phyloP scores from a whole-genome alignment of 352 stramenopile genomes.

The Pythium oligandrum region DNA sequence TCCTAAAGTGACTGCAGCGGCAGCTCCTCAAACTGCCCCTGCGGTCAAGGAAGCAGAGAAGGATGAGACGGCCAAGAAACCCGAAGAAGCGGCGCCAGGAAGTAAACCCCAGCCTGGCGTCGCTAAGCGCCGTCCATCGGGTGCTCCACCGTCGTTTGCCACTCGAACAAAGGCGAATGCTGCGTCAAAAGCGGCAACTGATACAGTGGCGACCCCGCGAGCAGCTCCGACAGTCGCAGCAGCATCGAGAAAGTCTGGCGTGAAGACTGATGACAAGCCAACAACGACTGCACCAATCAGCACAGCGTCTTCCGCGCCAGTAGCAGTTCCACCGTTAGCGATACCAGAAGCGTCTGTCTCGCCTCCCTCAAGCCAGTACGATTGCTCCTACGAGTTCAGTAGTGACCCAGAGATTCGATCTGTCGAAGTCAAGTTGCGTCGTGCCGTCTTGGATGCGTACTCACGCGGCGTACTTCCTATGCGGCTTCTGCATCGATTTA shows the following conservation, averaged over 20 bases:
- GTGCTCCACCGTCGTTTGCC: neutral
- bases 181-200: neutral
- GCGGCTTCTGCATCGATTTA: conserved; percentile 59
- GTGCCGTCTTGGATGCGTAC: conserved; percentile 64
- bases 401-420: conserved; percentile 72
- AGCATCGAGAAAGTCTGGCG: too few species aligned
- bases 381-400: conserved; percentile 83
- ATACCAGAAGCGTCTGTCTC: neutral
- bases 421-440: conserved; percentile 83
- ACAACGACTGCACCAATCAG: too few species aligned
- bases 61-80: conserved; percentile 8
- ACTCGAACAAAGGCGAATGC: neutral
- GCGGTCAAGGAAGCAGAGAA: neutral
- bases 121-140: neutral
- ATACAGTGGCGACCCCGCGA: neutral
- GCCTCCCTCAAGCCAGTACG: conserved; percentile 10
- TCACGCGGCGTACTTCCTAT: conserved; percentile 66
- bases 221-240: neutral
- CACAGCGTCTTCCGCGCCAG: neutral
- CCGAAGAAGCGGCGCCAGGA: neutral
- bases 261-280: too few species aligned
- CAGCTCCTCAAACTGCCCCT: neutral
- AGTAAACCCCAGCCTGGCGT: neutral
- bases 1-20: neutral
- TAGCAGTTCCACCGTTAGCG: neutral